phyloP scores from a whole-genome alignment of 2,329 filamentous ascomycete species.

The Talaromyces sp. region DNA sequence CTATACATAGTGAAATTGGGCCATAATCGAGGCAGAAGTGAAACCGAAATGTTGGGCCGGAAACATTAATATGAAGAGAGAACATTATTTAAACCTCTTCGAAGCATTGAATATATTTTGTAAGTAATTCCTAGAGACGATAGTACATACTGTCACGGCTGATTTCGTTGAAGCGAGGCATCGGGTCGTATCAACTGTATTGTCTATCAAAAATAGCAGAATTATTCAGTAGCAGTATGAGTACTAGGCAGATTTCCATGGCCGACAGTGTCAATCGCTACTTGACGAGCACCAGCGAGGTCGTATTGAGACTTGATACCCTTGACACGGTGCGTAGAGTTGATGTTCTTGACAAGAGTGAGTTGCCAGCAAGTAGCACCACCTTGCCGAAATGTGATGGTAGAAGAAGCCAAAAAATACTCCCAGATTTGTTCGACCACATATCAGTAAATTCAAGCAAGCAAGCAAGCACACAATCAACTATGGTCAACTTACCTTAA shows the following conservation, averaged over 20 bases:
- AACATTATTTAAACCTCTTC: background rate
- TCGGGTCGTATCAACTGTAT: background rate
- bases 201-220: background rate
- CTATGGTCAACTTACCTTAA: constrained; percentile 61
- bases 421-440: constrained; percentile 66
- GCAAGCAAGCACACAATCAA: too few species aligned
- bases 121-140: background rate
- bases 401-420: constrained; percentile 80
- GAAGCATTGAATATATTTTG: too few species aligned
- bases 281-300: constrained; percentile 59
- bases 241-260: constrained; percentile 30
- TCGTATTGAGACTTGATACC: constrained; percentile 65
- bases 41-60: background rate
- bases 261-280: constrained; percentile 31
- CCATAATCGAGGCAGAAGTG: background rate
- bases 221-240: constrained; percentile 17
- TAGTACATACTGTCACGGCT: background rate
- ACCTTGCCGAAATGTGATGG: constrained; percentile 78
- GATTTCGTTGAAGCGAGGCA: background rate
- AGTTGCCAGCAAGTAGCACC: constrained; percentile 83
- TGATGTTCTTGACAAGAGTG: constrained; percentile 82
- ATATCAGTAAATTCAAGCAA: constrained; percentile 2
- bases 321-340: constrained; percentile 74
- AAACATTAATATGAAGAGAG: background rate
- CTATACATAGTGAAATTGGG: background rate